These are phyloP conservation scores for Phytophthora ramorum DNA, from an alignment of 352 stramenopile species.

Conservation along the genomic window DNA sequence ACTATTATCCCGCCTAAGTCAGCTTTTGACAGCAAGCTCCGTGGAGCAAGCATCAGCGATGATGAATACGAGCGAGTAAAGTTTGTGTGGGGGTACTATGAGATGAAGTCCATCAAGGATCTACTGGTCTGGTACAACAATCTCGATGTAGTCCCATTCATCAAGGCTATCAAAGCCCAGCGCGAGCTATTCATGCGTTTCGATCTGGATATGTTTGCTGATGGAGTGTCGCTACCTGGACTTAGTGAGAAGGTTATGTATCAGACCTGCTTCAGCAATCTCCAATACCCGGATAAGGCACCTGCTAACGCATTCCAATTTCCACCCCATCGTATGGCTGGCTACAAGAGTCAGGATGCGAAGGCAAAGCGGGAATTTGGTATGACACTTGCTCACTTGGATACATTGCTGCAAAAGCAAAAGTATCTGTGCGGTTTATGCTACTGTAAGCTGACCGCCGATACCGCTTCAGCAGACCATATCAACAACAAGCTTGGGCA, in stretches of 20 bases:
- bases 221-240: conserved; percentile 29
- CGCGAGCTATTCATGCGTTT: conserved; percentile 28
- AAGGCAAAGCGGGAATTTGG: no score
- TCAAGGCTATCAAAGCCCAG: conserved; percentile 18
- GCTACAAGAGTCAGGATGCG: no score
- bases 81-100: conserved; percentile 40
- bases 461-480: no score
- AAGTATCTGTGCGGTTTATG: no score
- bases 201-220: conserved; percentile 37
- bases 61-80: conserved; percentile 36
- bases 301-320: neutral
- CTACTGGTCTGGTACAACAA: no score
- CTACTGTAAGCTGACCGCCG: no score
- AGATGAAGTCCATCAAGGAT: conserved; percentile 24
- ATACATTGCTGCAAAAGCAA: no score
- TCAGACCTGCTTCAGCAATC: conserved; percentile 19
- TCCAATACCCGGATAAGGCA: conserved; percentile 3
- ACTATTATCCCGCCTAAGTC: no score
- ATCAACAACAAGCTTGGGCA: no score
- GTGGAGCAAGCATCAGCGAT: conserved; percentile 23
- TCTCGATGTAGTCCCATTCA: no score
- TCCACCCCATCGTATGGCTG: no score
- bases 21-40: conserved; percentile 2
- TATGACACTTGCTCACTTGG: no score
- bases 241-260: conserved; percentile 40